Percentiles rank a stretch among this genome's conserved stretches.
phyloP scores from a whole-genome alignment of 805 yeast genomes.

The Candida ortonii region DNA sequence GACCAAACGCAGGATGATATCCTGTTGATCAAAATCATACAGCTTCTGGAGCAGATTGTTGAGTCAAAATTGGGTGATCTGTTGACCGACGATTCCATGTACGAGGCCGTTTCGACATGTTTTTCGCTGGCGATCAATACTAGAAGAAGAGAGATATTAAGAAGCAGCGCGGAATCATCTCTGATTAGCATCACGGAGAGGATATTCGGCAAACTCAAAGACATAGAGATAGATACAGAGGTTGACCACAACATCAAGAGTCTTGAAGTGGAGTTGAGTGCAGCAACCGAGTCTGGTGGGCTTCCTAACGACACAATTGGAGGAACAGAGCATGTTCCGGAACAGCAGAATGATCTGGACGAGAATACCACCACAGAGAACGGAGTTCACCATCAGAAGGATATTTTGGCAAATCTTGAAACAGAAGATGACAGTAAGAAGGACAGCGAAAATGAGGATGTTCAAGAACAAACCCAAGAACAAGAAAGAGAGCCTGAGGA shows the following conservation, averaged over 20 bases:
- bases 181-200: slow-evolving; percentile 65
- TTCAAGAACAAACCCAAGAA: too few relatives aligned
- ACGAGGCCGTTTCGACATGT: slow-evolving; percentile 88
- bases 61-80: slow-evolving; percentile 60
- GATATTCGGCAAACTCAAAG: slow-evolving; percentile 59
- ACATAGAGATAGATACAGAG: slow-evolving; percentile 39
- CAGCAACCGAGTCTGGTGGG: slow-evolving; percentile 25
- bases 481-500: slow-evolving; percentile 5
- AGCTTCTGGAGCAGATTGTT: slow-evolving; percentile 66
- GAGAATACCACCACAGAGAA: too few relatives aligned
- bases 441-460: too few relatives aligned
- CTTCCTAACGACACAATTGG: slow-evolving; percentile 63
- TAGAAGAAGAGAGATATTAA: slow-evolving; percentile 81
- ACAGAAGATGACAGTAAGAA: not conserved
- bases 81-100: slow-evolving; percentile 78
- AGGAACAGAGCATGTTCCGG: slow-evolving; percentile 33
- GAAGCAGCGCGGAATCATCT: slow-evolving; percentile 86
- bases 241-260: slow-evolving; percentile 31
- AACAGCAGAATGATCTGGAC: not conserved
- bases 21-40: slow-evolving; percentile 77
- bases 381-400: too few relatives aligned
- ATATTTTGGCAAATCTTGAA: slow-evolving; percentile 2
- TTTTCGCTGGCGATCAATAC: slow-evolving; percentile 89
- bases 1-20: slow-evolving; percentile 92
- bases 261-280: slow-evolving; percentile 23